A percentile compares a stretch with the other conserved stretches of the same genome.
These are phyloP conservation scores for Penicillium crustosum DNA, from an alignment of 2,329 filamentous ascomycete genomes.

Conservation along the genomic window DNA sequence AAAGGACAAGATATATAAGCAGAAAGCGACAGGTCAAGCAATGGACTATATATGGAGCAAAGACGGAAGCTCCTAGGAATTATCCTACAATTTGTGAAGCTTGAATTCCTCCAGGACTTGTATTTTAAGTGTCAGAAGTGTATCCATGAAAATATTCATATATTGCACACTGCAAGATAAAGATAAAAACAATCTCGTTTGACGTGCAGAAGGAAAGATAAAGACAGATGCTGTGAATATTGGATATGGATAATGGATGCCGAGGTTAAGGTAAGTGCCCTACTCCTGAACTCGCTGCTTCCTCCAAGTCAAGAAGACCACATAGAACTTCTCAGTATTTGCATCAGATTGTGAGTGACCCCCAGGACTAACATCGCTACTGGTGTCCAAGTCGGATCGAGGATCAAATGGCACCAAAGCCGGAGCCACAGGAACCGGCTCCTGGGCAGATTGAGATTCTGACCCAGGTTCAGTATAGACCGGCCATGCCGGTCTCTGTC, in stretches of 20 bases:
- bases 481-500: background rate
- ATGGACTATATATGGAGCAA: background rate
- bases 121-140: background rate
- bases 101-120: background rate
- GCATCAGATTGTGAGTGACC: background rate
- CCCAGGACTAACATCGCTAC: background rate
- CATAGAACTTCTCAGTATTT: background rate
- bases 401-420: background rate
- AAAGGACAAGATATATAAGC: background rate
- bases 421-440: background rate
- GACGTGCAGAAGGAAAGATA: background rate
- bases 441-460: background rate
- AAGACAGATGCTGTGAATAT: background rate
- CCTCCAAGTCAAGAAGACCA: slow-evolving; percentile 3
- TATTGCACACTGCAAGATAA: background rate
- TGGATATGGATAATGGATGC: background rate
- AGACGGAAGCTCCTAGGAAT: background rate
- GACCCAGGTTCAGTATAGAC: background rate
- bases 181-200: background rate
- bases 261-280: background rate
- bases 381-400: background rate
- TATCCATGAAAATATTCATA: background rate
- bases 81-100: background rate
- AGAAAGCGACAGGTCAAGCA: background rate
- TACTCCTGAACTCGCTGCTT: background rate